Evolutionary conservation across 257 asterid species (phyloP), one percentile per base, ranked within the genome.

Genomic region (Phtheirospermum japonicum): DNA sequence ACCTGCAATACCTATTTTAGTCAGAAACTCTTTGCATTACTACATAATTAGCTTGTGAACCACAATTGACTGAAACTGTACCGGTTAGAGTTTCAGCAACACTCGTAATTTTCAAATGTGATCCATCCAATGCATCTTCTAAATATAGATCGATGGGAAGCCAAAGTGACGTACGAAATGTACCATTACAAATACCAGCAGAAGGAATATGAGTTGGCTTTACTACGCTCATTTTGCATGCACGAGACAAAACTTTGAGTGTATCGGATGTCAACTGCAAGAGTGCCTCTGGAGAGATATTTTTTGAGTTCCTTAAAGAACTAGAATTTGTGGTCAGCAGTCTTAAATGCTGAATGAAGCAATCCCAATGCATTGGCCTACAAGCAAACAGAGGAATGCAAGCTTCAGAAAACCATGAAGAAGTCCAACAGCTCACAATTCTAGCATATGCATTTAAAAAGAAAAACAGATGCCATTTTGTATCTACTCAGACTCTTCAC

Each of bases 141-240:
- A 93, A 77, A 79, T 83, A 93, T 58, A 93, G 75, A 80, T 93
- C 97, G 64, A 93, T 73, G 31, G 99, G 95, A 72, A 89, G 90
- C 99, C 99, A 93, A 70, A 78, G 85, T n/a, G 83, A 72, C 14
- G 99, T 84, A 69, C 65, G 79, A 71, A 74, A 69, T 67, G 83
- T 67, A 64, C 87, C 91, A 68, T 75, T 80, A 67, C 67, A 79
- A 53, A 76, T 89, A 64, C 82, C 80, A 46, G 82, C 72, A 61
- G 88, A 79, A 72, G 92, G 73, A 74, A 76, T 60, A 64, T 82
- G 81, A 34, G 82, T 79, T 62, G 79, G 82, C 43, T 81, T 81
- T 79, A 81, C 72, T 54, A 85, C 82, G 70, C 74, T 93, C 73
- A 95, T 83, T 80, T 93, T 89, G 77, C 86, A 70, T 58, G 83